Evolutionary conservation across 768 basidiomycete genomes (phyloP).

Genomic region (Podaxis sp.): DNA sequence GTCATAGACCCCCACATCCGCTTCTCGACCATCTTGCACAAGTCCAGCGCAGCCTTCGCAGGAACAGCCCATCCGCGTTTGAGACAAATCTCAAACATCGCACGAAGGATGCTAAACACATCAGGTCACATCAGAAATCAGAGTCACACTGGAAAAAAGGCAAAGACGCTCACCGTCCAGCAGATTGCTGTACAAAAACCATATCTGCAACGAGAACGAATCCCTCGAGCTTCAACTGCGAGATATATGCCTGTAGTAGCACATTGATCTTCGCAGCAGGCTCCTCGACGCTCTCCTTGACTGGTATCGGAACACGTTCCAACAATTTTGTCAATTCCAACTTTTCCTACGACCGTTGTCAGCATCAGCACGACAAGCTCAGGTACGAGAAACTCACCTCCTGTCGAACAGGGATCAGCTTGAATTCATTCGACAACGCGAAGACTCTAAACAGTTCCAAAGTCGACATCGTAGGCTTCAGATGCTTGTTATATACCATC

Average conservation of each 20-base stretch:
- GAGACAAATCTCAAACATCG: slow-evolving; percentile 96
- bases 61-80: slow-evolving; percentile 98
- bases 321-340: slow-evolving; percentile 85
- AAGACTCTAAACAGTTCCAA: too few relatives aligned
- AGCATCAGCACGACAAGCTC: slow-evolving; percentile 22
- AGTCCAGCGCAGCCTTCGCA: slow-evolving; percentile 82
- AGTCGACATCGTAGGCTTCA: too few relatives aligned
- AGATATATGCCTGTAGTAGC: slow-evolving; percentile 93
- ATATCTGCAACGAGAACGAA: slow-evolving; percentile 83
- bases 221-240: slow-evolving; percentile 85
- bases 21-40: slow-evolving; percentile 96
- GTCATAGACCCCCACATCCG: slow-evolving; percentile 98
- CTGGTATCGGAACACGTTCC: slow-evolving; percentile 93
- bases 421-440: slow-evolving; percentile 14
- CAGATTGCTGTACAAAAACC: slow-evolving; percentile 97
- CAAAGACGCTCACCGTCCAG: slow-evolving; percentile 61
- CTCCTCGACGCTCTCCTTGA: slow-evolving; percentile 62
- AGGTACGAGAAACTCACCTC: slow-evolving; percentile 3
- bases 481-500: too few relatives aligned
- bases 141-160: not conserved
- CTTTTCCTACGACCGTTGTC: slow-evolving; percentile 64
- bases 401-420: slow-evolving; percentile 35
- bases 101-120: slow-evolving; percentile 71
- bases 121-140: not conserved
- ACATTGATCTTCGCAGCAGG: too few relatives aligned